phyloP scores from a whole-genome alignment of 805 yeast genomes.

The Huiozyma naganishii region DNA sequence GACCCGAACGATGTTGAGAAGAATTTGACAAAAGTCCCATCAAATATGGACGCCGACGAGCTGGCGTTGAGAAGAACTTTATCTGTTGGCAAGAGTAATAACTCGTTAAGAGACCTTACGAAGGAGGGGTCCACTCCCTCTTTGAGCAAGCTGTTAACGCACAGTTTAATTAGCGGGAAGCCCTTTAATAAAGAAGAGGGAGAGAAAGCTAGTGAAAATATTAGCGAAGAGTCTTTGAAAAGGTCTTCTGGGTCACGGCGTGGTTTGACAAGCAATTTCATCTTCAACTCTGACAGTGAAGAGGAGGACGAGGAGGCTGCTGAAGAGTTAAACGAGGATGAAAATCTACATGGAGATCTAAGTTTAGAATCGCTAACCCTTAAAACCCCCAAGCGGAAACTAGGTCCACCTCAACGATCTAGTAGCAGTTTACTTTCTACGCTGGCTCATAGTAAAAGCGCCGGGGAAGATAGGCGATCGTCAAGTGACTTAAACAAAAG shows the following conservation, averaged over 20 bases:
- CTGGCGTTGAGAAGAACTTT: conserved; percentile 17
- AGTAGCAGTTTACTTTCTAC: conserved; percentile 1
- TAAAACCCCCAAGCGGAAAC: conserved; percentile 1
- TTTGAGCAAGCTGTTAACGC: conserved; percentile 5
- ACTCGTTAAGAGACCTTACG: conserved; percentile 18
- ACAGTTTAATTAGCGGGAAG: conserved; percentile 25
- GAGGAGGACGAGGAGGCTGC: conserved; percentile 12
- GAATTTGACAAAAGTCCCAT: no score
- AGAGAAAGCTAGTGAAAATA: neutral
- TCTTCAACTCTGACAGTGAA: conserved; percentile 25
- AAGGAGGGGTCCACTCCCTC: conserved; percentile 4
- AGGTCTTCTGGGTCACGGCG: conserved; percentile 1
- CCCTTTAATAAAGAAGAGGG: conserved; percentile 7
- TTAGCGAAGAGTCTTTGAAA: neutral
- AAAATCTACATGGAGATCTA: conserved; percentile 1
- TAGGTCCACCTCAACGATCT: conserved; percentile 4
- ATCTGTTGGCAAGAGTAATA: conserved; percentile 21
- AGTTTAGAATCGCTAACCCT: conserved; percentile 1
- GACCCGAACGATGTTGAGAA: conserved; percentile 2
- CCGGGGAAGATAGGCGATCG: neutral
- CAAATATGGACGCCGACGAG: conserved; percentile 4
- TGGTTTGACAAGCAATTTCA: conserved; percentile 17
- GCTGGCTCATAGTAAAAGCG: neutral
- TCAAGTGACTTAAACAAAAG: conserved; percentile 2
- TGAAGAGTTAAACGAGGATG: conserved; percentile 1